Conservation (phyloP, 768 basidiomycete genomes). For the Sutorius australiensis region DNA sequence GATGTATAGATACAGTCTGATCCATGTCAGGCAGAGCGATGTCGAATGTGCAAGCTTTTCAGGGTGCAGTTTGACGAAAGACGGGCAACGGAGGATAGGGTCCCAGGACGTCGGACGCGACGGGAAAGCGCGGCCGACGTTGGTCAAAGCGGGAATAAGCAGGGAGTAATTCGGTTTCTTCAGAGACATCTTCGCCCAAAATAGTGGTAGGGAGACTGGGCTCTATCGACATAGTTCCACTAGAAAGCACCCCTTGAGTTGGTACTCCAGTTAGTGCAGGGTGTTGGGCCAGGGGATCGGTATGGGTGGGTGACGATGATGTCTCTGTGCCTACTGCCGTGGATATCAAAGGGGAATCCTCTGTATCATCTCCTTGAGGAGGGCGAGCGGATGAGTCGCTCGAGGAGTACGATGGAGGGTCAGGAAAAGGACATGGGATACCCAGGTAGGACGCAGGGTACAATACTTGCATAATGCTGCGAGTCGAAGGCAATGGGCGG, state of each 20-base stretch:
- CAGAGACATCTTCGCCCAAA: not conserved
- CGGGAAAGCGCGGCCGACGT: slow-evolving; percentile 14
- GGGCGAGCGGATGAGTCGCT: not conserved
- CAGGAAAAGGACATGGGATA: slow-evolving; percentile 1
- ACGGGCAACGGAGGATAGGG: slow-evolving; percentile 26
- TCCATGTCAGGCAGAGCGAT: not conserved
- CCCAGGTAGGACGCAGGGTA: slow-evolving; percentile 24
- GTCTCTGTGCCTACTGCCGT: not conserved
- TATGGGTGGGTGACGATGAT: not conserved
- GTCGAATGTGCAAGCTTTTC: not conserved
- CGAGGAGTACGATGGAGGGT: slow-evolving; percentile 22
- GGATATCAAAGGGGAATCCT: not conserved
- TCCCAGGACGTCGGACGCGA: slow-evolving; percentile 20
- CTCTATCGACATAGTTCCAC: not conserved
- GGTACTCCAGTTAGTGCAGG: slow-evolving; percentile 19
- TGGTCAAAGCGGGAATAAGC: slow-evolving; percentile 29
- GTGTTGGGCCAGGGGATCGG: slow-evolving; percentile 11
- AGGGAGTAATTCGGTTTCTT: slow-evolving; percentile 17
- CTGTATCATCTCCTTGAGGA: not conserved
- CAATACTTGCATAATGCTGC: slow-evolving; percentile 24
- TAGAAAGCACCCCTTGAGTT: not conserved
- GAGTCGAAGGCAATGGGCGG: slow-evolving; percentile 15
- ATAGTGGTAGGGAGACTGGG: not conserved
- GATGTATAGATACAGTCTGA: slow-evolving; percentile 2
- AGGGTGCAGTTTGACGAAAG: not conserved